Evolutionary conservation across 768 basidiomycete species (phyloP).

Genomic region (Psilocybe azurescens): DNA sequence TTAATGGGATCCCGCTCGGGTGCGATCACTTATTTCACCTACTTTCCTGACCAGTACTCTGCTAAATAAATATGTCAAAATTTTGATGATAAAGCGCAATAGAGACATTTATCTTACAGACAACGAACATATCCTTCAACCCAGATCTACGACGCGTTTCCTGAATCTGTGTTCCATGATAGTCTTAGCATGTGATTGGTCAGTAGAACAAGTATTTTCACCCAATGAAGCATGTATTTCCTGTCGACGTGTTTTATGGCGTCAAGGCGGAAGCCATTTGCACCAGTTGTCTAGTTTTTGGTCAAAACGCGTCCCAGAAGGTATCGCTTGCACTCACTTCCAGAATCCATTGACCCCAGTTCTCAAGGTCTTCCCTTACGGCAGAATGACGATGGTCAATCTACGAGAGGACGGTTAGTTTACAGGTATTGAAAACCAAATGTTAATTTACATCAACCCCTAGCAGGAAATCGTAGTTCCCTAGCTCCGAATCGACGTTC

Average conservation of each 20-base stretch:
- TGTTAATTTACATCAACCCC: constrained; percentile 64
- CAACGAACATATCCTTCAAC: constrained; percentile 60
- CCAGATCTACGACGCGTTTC: constrained; percentile 50
- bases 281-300: constrained; percentile 61
- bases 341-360: constrained; percentile 84
- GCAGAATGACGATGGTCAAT: constrained; percentile 86
- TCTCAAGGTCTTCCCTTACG: constrained; percentile 72
- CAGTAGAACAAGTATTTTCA: constrained; percentile 34
- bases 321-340: constrained; percentile 31
- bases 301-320: constrained; percentile 9
- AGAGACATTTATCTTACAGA: constrained; percentile 38
- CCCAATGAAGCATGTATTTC: constrained; percentile 72
- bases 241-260: constrained; percentile 91
- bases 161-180: constrained; percentile 47
- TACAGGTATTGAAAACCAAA: background rate
- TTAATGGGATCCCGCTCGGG: background rate
- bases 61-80: constrained; percentile 43
- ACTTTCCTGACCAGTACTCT: constrained; percentile 87
- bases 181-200: background rate
- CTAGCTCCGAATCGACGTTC: constrained; percentile 82
- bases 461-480: constrained; percentile 86
- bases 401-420: constrained; percentile 39
- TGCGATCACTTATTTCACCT: constrained; percentile 26
- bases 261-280: constrained; percentile 82
- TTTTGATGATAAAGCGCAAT: background rate